A percentile compares a stretch with the other conserved stretches of the same genome.
Conservation (phyloP, 805 yeast species). For the Tanozyma kutaoensis region DNA sequence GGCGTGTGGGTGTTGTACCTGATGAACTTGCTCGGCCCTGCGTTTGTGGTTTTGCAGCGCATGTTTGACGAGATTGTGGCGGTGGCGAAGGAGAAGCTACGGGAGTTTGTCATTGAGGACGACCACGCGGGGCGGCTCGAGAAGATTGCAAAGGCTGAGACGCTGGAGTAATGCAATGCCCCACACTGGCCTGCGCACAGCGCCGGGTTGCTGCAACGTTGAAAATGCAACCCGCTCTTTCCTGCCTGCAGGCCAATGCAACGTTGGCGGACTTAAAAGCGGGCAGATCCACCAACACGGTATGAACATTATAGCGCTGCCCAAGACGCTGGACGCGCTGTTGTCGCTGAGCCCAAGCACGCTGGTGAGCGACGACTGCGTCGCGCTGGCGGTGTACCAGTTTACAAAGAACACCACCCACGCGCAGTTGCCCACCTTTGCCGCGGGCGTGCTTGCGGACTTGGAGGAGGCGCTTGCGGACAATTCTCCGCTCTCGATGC, state of each 20-base stretch:
- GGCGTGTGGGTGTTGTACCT: constrained; percentile 55
- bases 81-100: constrained; percentile 47
- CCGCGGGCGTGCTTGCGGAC: constrained; percentile 9
- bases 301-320: too few species aligned
- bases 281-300: too few species aligned
- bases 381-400: constrained; percentile 3
- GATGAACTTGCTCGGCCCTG: constrained; percentile 67
- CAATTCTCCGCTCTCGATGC: constrained; percentile 20
- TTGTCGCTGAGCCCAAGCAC: constrained; percentile 3
- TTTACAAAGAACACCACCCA: too few species aligned
- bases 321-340: too few species aligned
- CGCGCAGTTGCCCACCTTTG: constrained; percentile 4
- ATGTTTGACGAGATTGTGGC: constrained; percentile 42
- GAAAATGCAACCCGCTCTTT: too few species aligned
- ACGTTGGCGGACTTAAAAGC: too few species aligned
- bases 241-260: too few species aligned
- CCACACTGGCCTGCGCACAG: neutral
- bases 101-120: constrained; percentile 46
- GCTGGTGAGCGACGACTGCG: constrained; percentile 1
- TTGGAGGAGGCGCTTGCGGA: constrained; percentile 16
- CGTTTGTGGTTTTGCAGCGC: constrained; percentile 42
- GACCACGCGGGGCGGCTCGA: constrained; percentile 2
- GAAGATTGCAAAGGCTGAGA: neutral
- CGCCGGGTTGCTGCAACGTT: too few species aligned
- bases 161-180: neutral